Base-by-base conservation (phyloP, 208 protist species). In the Trypanosoma lewisi region DNA sequence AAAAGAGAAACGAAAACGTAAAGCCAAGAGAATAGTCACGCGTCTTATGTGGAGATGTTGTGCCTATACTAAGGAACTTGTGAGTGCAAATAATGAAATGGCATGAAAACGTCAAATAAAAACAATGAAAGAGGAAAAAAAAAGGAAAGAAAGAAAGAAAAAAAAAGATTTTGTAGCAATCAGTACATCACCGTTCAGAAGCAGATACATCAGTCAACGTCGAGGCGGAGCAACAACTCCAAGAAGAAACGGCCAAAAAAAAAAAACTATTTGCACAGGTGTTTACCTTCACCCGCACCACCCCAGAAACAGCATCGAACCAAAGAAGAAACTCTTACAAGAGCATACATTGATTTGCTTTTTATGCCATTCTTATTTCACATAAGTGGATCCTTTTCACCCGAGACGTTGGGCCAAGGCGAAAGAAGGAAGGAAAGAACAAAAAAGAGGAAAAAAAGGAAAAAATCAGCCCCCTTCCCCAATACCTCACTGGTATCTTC, bases 301-400 rank as follows among this genome's bases (percentile, higher is more conserved):
- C 34, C 34, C 34, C 34, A 39, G 4, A 39, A 11, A 39, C 34
- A 14, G 34, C 34, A 39, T 14, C 11, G 34, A 39, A 39, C 4
- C n/a, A 48, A 48, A 21, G 4, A 48, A 48, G n/a, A 27, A 34
- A 50, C 17, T 25, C 19, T 45, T 59, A 45, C 14, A 45, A 41
- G 4, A 41, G 31, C 30, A 61, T 61, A 31, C 28, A 45, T 61
- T 25, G 7, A 45, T 49, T 49, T 61, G 4, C 14, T 58, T 44
- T 45, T 44, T 44, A 25, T 23, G 37, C 31, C 21, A 8, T 55
- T 55, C 6, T 27, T 27, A n/a, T 55, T 36, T 17, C 28, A 55
- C 34, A 11, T 11, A 4, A 39, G 34, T 11, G 11, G 34, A 39
- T 39, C 4, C 34, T 39, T 39, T 39, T 39, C 11, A 14, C 34